phyloP scores from a whole-genome alignment of 2,329 filamentous ascomycete genomes.

The Amylocarpus encephaloides region DNA sequence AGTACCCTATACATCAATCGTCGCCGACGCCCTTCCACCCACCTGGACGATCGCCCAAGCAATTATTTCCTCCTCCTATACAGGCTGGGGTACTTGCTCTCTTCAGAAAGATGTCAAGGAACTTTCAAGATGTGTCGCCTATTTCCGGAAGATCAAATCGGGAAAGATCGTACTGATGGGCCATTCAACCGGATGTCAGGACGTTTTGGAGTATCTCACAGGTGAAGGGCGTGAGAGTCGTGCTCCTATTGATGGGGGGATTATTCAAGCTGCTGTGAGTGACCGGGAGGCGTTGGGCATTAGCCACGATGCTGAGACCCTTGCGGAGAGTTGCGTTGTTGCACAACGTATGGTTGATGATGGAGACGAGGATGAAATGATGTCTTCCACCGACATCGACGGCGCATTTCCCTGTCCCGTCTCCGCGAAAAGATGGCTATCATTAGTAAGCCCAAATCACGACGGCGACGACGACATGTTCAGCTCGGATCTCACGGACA shows the following conservation, averaged over 20 bases:
- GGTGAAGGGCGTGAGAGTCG: constrained; percentile 30
- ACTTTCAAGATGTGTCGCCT: constrained; percentile 41
- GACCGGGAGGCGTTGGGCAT: constrained; percentile 51
- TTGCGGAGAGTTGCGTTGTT: constrained; percentile 30
- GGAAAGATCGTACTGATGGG: constrained; percentile 61
- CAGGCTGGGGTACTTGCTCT: constrained; percentile 37
- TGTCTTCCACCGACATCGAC: constrained; percentile 32
- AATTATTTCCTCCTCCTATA: constrained; percentile 37
- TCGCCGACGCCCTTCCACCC: constrained; percentile 30
- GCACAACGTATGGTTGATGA: constrained; percentile 38
- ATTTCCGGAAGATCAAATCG: constrained; percentile 38
- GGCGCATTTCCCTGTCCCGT: constrained; percentile 38
- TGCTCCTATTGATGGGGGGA: constrained; percentile 49
- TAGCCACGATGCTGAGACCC: constrained; percentile 33
- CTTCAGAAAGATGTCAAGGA: constrained; percentile 44
- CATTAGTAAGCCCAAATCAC: constrained; percentile 47
- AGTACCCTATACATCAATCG: constrained; percentile 40
- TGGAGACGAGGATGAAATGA: constrained; percentile 38
- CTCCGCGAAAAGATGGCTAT: constrained; percentile 52
- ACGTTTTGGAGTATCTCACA: constrained; percentile 57
- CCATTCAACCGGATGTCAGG: constrained; percentile 64
- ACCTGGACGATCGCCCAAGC: constrained; percentile 43
- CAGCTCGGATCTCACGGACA: constrained; percentile 52
- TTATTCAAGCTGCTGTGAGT: constrained; percentile 60
- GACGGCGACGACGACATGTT: constrained; percentile 63